phyloP scores from a whole-genome alignment of 371 early-diverging fungal species.

The Mucor saturninus region DNA sequence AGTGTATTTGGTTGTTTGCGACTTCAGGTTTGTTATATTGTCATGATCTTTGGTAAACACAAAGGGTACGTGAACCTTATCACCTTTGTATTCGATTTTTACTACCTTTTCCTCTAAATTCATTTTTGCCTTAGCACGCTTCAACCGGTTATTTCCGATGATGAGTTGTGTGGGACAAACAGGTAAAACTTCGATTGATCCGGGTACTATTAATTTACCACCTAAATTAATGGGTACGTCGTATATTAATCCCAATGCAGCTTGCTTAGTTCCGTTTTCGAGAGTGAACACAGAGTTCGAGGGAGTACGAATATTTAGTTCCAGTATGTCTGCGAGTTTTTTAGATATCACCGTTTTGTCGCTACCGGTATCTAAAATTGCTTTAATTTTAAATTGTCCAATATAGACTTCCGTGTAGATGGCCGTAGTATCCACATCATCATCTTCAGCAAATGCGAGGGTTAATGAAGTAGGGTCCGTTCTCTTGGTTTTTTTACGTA shows the following conservation, averaged over 20 bases:
- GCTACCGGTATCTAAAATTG: slow-evolving; percentile 4
- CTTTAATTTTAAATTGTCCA: not conserved
- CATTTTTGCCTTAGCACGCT: not conserved
- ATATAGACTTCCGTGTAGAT: not conserved
- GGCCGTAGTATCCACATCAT: slow-evolving; percentile 10
- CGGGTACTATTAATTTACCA: slow-evolving; percentile 1
- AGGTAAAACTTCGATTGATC: slow-evolving; percentile 6
- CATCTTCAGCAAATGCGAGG: slow-evolving; percentile 9
- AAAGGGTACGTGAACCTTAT: not conserved
- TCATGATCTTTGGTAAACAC: not conserved
- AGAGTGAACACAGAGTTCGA: slow-evolving; percentile 1
- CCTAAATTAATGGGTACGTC: slow-evolving; percentile 11
- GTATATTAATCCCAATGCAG: slow-evolving; percentile 5
- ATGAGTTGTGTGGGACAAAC: not conserved
- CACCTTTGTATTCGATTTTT: slow-evolving; percentile 3
- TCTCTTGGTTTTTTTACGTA: not conserved
- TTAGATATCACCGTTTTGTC: slow-evolving; percentile 10
- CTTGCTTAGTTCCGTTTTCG: slow-evolving; percentile 15
- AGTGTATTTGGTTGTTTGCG: not conserved
- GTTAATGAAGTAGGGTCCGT: not conserved
- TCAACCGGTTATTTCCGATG: slow-evolving; percentile 7
- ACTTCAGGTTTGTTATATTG: not conserved
- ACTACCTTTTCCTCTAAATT: not conserved
- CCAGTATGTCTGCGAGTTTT: slow-evolving; percentile 1
- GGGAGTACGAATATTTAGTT: slow-evolving; percentile 1